Percentiles rank a stretch among this genome's conserved stretches.
phyloP scores from a whole-genome alignment of 805 yeast genomes.

The Barnettozyma salicaria region DNA sequence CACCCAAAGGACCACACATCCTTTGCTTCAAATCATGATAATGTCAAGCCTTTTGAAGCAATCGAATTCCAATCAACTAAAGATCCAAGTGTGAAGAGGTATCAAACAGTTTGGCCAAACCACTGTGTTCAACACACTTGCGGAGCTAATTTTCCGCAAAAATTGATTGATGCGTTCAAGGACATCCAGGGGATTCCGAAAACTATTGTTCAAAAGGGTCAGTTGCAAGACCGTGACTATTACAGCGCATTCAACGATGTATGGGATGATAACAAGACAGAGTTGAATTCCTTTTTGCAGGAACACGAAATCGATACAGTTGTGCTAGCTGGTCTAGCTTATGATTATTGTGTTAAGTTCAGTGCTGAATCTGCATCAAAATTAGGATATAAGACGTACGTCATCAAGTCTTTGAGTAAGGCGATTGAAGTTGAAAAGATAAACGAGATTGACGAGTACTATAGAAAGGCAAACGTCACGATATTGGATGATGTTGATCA shows the following conservation, averaged over 20 bases:
- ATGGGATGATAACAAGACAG: slow-evolving; percentile 70
- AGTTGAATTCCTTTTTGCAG: slow-evolving; percentile 44
- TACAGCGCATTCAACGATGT: slow-evolving; percentile 83
- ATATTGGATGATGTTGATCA: slow-evolving; percentile 18
- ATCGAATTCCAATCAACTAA: slow-evolving; percentile 48
- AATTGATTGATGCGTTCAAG: slow-evolving; percentile 33
- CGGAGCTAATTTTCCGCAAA: slow-evolving; percentile 61
- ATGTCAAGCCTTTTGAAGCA: slow-evolving; percentile 42
- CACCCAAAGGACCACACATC: slow-evolving; percentile 77
- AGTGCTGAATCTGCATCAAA: slow-evolving; percentile 66
- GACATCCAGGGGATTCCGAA: slow-evolving; percentile 30
- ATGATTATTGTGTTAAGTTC: slow-evolving; percentile 78
- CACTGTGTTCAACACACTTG: slow-evolving; percentile 73
- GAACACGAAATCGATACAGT: slow-evolving; percentile 50
- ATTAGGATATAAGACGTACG: slow-evolving; percentile 58
- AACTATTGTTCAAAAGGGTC: slow-evolving; percentile 64
- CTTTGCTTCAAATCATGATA: slow-evolving; percentile 66
- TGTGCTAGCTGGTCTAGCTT: slow-evolving; percentile 75
- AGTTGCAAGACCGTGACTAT: slow-evolving; percentile 65
- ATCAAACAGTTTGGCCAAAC: slow-evolving; percentile 76
- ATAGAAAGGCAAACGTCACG: slow-evolving; percentile 30
- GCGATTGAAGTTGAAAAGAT: slow-evolving; percentile 46
- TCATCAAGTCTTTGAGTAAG: slow-evolving; percentile 49
- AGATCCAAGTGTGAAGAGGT: slow-evolving; percentile 24
- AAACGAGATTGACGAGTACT: slow-evolving; percentile 31